Conservation (phyloP, 805 yeast genomes). For the Ogataea sp. region DNA sequence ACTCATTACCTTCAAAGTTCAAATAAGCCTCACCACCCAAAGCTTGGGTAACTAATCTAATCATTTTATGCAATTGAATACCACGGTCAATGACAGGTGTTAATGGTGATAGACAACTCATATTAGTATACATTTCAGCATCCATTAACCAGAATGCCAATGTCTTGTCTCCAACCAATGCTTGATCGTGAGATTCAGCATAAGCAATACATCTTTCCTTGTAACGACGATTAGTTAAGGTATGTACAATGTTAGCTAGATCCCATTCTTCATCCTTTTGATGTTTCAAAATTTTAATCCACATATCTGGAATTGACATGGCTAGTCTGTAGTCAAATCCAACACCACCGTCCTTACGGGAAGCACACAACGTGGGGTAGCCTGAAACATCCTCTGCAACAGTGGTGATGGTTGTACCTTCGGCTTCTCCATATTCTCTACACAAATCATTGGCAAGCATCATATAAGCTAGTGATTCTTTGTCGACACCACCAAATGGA, state of each 20-base stretch:
- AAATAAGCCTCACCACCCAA: slow-evolving; percentile 97
- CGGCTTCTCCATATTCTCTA: slow-evolving; percentile 34
- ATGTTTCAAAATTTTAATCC: slow-evolving; percentile 92
- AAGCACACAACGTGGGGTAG: slow-evolving; percentile 88
- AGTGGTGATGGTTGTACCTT: slow-evolving; percentile 38
- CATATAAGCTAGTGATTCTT: slow-evolving; percentile 78
- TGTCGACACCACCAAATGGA: slow-evolving; percentile 66
- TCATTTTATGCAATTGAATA: slow-evolving; percentile 82
- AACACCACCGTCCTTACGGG: slow-evolving; percentile 70
- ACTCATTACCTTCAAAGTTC: slow-evolving; percentile 95
- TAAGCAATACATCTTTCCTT: slow-evolving; percentile 85
- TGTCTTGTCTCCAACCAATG: slow-evolving; percentile 94
- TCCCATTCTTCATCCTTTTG: slow-evolving; percentile 86
- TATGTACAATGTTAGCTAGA: slow-evolving; percentile 67
- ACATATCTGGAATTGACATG: slow-evolving; percentile 98
- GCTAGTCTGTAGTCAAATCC: slow-evolving; percentile 92
- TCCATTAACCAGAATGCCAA: slow-evolving; percentile 98
- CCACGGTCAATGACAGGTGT: slow-evolving; percentile 86
- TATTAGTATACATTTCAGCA: slow-evolving; percentile 94
- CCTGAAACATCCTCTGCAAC: slow-evolving; percentile 98
- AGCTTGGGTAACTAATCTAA: slow-evolving; percentile 76
- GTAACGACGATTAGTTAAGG: slow-evolving; percentile 82
- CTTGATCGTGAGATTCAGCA: slow-evolving; percentile 96
- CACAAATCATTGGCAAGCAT: slow-evolving; percentile 87
- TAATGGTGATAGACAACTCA: slow-evolving; percentile 68